Evolutionary conservation across 495 filamentous ascomycete species (phyloP).

Genomic region (Aspergillus incahuasiensis): DNA sequence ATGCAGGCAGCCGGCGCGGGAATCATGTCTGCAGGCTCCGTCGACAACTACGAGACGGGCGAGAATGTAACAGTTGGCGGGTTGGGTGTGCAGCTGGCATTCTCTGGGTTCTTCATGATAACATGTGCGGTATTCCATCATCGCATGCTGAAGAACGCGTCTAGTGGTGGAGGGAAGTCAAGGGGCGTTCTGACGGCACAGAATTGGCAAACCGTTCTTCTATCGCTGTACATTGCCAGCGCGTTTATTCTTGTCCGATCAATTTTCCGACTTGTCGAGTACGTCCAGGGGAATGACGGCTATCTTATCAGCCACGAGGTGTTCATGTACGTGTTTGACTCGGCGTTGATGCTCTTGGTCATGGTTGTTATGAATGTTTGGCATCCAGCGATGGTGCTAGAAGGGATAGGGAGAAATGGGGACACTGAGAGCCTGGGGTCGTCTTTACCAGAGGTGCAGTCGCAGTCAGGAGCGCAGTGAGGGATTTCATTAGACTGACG

Average conservation of each 20-base stretch:
- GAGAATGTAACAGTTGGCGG: constrained; percentile 41
- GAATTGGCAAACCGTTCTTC: neutral
- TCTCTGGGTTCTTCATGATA: constrained; percentile 41
- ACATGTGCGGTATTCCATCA: constrained; percentile 30
- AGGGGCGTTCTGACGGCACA: no score
- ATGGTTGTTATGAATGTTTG: constrained; percentile 17
- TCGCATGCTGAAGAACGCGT: constrained; percentile 19
- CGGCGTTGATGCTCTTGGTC: constrained; percentile 6
- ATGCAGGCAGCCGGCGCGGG: constrained; percentile 29
- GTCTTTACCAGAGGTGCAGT: no score
- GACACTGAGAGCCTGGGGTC: neutral
- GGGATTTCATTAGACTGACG: no score
- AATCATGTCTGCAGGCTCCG: constrained; percentile 17
- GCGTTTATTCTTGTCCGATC: constrained; percentile 11
- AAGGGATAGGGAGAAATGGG: neutral
- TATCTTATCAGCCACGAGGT: constrained; percentile 8
- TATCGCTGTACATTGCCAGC: neutral
- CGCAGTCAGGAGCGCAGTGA: no score
- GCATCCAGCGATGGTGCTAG: constrained; percentile 3
- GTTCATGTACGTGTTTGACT: constrained; percentile 12
- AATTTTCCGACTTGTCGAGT: constrained; percentile 11
- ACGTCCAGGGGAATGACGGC: constrained; percentile 9
- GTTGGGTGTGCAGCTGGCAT: constrained; percentile 36
- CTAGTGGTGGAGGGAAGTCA: no score
- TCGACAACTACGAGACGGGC: constrained; percentile 21